Base-by-base conservation (phyloP, 1,284 basidiomycete species). In the Chalciporus sp. region DNA sequence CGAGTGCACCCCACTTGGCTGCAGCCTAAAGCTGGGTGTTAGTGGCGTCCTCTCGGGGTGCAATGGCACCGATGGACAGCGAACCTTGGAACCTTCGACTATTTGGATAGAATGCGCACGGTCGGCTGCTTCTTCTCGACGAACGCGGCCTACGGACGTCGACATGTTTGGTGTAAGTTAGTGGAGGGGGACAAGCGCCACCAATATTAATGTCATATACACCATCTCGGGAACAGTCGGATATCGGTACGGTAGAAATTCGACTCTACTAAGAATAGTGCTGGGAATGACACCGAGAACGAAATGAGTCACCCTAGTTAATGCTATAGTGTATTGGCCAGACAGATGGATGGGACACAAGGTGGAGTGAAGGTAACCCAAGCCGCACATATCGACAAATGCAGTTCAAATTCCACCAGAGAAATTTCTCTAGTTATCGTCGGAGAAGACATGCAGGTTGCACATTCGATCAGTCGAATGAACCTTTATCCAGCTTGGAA, bases 61-160 rank as follows among this genome's bases (percentile, higher is more conserved):
- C 53, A 10, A 35, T 47, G n/a, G 14, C 19, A 28, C 14, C 40
- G 45, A 12, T 51, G 44, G 56, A 46, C 41, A 53, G 63, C 64
- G 20, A 49, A 81, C 80, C 65, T 77, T 69, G 49, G 79, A 69
- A 11, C 77, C 84, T 37, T 84, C 83, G 57, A 69, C 73, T 26
- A 76, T 72, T 61, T 86, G 85, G 10, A 87, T 59, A 46, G 71
- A 68, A 55, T 85, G 78, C 35, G 85, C 84, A 56, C 71, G 70
- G 29, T 86, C 76, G 46, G 79, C 74, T 52, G 83, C 80, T 65
- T 81, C 76, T 45, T 76, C 73, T 40, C 78, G 73, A 53, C 75
- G 76, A 49, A 71, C 69, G 54, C 78, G 78, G 55, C 69, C 72
- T 10, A 51, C 43, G 19, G 54, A 51, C 7, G 50, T 69, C 37